phyloP scores from a whole-genome alignment of 495 filamentous ascomycete genomes.

The Halenospora varia region DNA sequence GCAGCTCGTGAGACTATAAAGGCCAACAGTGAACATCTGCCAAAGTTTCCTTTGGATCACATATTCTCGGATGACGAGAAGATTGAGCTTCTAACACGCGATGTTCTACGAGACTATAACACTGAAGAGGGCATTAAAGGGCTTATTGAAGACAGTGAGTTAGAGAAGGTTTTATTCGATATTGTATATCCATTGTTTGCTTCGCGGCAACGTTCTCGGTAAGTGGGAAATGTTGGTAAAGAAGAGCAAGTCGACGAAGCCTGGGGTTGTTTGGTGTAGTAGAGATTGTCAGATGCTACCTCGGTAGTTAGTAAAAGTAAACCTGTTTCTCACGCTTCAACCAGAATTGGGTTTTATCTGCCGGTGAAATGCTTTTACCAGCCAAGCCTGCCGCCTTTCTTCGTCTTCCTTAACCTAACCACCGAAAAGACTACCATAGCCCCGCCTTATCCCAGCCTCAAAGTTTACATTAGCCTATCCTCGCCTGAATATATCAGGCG shows the following conservation, averaged over 20 bases:
- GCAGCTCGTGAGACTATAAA: neutral
- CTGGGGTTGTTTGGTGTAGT: neutral
- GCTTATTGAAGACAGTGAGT: neutral
- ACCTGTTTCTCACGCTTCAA: no score
- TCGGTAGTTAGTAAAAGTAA: no score
- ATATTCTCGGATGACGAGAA: conserved; percentile 9
- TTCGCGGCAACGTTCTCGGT: conserved; percentile 8
- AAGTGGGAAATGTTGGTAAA: neutral
- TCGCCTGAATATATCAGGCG: no score
- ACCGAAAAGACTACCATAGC: no score
- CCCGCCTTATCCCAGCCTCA: no score
- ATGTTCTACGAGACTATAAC: neutral
- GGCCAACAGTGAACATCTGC: neutral
- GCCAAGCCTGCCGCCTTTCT: no score
- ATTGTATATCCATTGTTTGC: conserved; percentile 15
- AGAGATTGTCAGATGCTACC: no score
- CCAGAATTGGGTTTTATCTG: no score
- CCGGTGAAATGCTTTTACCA: no score
- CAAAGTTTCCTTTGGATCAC: neutral
- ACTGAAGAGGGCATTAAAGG: neutral
- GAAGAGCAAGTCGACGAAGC: neutral
- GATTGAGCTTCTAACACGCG: conserved; percentile 9
- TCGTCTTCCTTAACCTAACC: no score
- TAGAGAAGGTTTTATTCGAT: conserved; percentile 16
- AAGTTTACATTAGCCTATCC: no score